Conservation (phyloP, 2,329 filamentous ascomycete species). For the Aaosphaeria arxii region DNA sequence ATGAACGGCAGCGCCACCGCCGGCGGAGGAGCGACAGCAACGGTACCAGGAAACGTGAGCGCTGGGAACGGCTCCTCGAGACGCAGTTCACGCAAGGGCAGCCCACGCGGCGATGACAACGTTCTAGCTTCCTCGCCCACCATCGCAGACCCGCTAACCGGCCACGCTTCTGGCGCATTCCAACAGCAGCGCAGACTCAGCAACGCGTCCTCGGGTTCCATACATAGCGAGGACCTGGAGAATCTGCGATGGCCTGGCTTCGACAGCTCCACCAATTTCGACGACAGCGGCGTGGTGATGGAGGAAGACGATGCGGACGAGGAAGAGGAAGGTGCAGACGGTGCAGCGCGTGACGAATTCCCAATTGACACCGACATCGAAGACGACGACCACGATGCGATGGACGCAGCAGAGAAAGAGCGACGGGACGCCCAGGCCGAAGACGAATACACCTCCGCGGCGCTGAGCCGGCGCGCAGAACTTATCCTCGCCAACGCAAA, state of each 20-base stretch:
- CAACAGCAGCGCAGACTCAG: constrained; percentile 25
- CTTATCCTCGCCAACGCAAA: constrained; percentile 92
- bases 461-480: constrained; percentile 79
- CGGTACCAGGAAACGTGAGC: too few species aligned
- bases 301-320: constrained; percentile 26
- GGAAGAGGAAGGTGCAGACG: constrained; percentile 22
- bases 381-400: constrained; percentile 34
- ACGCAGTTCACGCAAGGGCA: background rate
- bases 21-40: background rate
- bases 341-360: constrained; percentile 28
- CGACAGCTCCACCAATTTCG: constrained; percentile 24
- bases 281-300: constrained; percentile 33
- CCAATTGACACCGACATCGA: constrained; percentile 11
- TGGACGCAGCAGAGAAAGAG: constrained; percentile 14
- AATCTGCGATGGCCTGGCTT: constrained; percentile 39
- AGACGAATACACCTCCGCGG: constrained; percentile 67
- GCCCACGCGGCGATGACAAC: constrained; percentile 11
- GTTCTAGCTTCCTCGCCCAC: constrained; percentile 33
- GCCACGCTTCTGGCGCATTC: constrained; percentile 12
- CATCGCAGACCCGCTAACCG: constrained; percentile 15
- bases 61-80: background rate
- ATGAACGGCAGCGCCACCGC: constrained; percentile 2
- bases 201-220: constrained; percentile 36
- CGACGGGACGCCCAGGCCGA: constrained; percentile 36
- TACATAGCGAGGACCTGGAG: constrained; percentile 45